Conservation (phyloP, 2,329 filamentous ascomycete species). For the Hypoxylon sp. region DNA sequence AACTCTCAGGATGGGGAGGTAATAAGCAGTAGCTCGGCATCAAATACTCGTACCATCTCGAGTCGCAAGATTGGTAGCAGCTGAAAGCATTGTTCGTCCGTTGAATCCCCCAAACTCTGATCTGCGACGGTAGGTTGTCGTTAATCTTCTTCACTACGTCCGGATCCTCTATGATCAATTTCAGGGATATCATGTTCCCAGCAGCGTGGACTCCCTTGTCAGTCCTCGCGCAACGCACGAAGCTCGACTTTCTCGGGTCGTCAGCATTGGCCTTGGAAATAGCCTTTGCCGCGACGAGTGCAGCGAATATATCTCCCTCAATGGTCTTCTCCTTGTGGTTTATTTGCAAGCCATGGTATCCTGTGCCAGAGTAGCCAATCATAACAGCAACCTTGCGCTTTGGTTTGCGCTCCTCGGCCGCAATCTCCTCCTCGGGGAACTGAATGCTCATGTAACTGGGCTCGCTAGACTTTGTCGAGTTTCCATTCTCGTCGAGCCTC, state of each 20-base stretch:
- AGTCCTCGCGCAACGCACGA: slow-evolving; percentile 93
- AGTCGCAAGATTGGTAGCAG: slow-evolving; percentile 95
- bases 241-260: slow-evolving; percentile 94
- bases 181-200: slow-evolving; percentile 93
- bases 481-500: slow-evolving; percentile 57
- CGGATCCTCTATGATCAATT: slow-evolving; percentile 93
- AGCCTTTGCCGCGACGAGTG: slow-evolving; percentile 89
- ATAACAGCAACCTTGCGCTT: slow-evolving; percentile 97
- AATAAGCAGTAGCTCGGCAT: slow-evolving; percentile 94
- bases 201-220: slow-evolving; percentile 98
- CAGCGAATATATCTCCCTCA: slow-evolving; percentile 93
- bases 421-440: slow-evolving; percentile 83
- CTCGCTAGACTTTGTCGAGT: slow-evolving; percentile 51
- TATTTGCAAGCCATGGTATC: slow-evolving; percentile 98
- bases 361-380: slow-evolving; percentile 95
- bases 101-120: slow-evolving; percentile 94
- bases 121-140: slow-evolving; percentile 83
- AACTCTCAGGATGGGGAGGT: slow-evolving; percentile 91
- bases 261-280: slow-evolving; percentile 98
- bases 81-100: slow-evolving; percentile 92
- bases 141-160: slow-evolving; percentile 95
- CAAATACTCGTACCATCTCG: slow-evolving; percentile 96
- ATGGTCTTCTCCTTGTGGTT: slow-evolving; percentile 88
- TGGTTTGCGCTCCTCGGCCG: slow-evolving; percentile 84
- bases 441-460: slow-evolving; percentile 69